Conservation (phyloP, 148 eudicot genomes). For the Limonium bicolor region DNA sequence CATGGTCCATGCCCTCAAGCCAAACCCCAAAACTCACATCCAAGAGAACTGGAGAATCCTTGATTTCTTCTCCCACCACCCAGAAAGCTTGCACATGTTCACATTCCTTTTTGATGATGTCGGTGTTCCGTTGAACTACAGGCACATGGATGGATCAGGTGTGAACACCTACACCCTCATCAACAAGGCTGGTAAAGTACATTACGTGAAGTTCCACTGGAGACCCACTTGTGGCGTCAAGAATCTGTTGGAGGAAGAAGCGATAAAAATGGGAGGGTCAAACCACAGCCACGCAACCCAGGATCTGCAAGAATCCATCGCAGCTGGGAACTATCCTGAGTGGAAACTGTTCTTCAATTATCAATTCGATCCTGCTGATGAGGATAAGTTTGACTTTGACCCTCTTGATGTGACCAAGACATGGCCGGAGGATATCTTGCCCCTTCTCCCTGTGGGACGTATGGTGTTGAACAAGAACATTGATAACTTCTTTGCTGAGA, state of each 20-base stretch:
- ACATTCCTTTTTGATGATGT: slow-evolving; percentile 75
- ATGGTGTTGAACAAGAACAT: slow-evolving; percentile 90
- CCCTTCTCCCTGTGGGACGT: slow-evolving; percentile 89
- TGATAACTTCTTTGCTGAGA: slow-evolving; percentile 89
- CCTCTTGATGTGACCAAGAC: slow-evolving; percentile 87
- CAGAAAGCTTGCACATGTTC: slow-evolving; percentile 84
- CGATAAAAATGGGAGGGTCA: slow-evolving; percentile 69
- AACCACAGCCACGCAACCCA: slow-evolving; percentile 97
- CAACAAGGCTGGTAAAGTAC: slow-evolving; percentile 69
- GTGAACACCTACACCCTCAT: slow-evolving; percentile 76
- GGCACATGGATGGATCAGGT: slow-evolving; percentile 97
- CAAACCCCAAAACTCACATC: slow-evolving; percentile 92
- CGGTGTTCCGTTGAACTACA: slow-evolving; percentile 69
- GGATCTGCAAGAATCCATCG: slow-evolving; percentile 80
- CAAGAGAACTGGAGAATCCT: slow-evolving; percentile 90
- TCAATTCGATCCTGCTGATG: slow-evolving; percentile 80
- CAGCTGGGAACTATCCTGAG: slow-evolving; percentile 92
- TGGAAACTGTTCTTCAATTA: slow-evolving; percentile 83
- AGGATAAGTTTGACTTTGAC: slow-evolving; percentile 84
- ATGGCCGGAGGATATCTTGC: slow-evolving; percentile 92
- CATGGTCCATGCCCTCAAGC: slow-evolving; percentile 83
- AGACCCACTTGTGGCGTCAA: slow-evolving; percentile 94
- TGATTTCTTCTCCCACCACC: slow-evolving; percentile 93
- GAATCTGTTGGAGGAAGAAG: slow-evolving; percentile 66
- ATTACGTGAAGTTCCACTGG: slow-evolving; percentile 93